Conservation (phyloP, 1,284 basidiomycete species). For the Amylostereum areolatum region DNA sequence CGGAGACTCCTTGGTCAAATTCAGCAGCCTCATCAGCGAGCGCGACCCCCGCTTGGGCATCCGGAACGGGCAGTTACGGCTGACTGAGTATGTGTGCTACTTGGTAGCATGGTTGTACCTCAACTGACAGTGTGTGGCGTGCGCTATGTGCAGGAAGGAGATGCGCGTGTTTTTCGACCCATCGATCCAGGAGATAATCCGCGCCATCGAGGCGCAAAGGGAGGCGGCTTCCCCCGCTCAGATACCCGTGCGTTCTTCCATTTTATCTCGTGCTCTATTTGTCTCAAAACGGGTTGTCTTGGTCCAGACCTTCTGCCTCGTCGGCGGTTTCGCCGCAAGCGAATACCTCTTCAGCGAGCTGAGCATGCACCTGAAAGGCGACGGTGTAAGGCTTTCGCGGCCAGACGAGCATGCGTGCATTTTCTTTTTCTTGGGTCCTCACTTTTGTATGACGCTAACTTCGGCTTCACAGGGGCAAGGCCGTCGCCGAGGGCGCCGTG, state of each 20-base stretch:
- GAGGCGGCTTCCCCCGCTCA: constrained; percentile 23
- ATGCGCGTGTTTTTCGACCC: constrained; percentile 42
- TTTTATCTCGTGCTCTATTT: not conserved
- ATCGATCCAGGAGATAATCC: constrained; percentile 21
- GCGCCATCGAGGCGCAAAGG: constrained; percentile 31
- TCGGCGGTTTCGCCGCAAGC: constrained; percentile 47
- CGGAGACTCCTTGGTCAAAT: constrained; percentile 42
- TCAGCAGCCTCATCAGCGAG: constrained; percentile 38
- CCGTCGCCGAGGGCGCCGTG: constrained; percentile 50
- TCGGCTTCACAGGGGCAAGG: constrained; percentile 32
- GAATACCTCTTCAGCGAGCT: constrained; percentile 40
- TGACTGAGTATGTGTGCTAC: constrained; percentile 30
- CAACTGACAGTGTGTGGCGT: not conserved
- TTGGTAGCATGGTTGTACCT: not conserved
- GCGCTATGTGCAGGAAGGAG: constrained; percentile 21
- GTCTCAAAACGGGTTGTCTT: constrained; percentile 4
- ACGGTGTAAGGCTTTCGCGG: constrained; percentile 25
- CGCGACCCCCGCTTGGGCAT: constrained; percentile 39
- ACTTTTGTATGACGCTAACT: not conserved
- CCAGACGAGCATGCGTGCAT: constrained; percentile 36
- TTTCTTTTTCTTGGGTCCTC: not conserved
- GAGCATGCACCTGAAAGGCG: constrained; percentile 22
- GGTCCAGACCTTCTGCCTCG: constrained; percentile 28
- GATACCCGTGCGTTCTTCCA: constrained; percentile 19
- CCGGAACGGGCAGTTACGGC: constrained; percentile 37